Evolutionary conservation across 2,329 filamentous ascomycete species (phyloP), one percentile per base, ranked within the genome.

Genomic region (Monilinia polystroma): DNA sequence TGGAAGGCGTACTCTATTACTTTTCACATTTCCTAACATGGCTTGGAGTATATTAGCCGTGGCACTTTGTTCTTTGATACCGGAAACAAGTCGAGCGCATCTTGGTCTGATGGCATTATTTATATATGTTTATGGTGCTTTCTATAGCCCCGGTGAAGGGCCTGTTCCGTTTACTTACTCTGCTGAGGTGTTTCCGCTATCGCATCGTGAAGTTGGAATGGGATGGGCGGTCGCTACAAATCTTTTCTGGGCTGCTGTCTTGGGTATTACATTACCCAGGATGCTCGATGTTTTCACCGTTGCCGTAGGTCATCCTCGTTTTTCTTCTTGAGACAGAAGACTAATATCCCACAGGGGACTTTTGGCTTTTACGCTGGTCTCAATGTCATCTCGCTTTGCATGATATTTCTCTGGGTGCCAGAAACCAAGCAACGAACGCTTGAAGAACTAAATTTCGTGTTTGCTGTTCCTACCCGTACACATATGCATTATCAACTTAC

Each of bases 11-110:
- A 79, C 83, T 12, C 79, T 90, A 14, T 80, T 89, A 4, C 59
- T 89, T 1, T 88, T 89, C 76, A 89, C 87, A 2, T 89, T 89
- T 74, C 86, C 87, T 0, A 81, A 88, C 67, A 89, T 89, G 86
- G 84, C 84, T 18, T 87, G 86, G 85, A 86, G 85, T 10, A 77
- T 89, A 26, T 79, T 89, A 1, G 84, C 85, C 0, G 85, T 84
- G 26, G 87, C 84, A 6, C 81, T 89, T 55, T 85, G 82, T 72
- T 86, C 84, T 56, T 80, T 84, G 53, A 81, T 87, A 23, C 76
- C 58, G 0, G 70, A 73, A 49, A 18, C 66, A 64, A 77, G 70
- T 35, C 76, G 68, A 4, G 82, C 81, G 2, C 82, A 84, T 73
- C 74, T 85, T 12, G 84, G 78, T 0, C 75, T 85, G 0, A 82